A percentile compares a stretch with the other conserved stretches of the same genome.
phyloP scores from a whole-genome alignment of 139 green algal genomes.

The Gonium pectorale region DNA sequence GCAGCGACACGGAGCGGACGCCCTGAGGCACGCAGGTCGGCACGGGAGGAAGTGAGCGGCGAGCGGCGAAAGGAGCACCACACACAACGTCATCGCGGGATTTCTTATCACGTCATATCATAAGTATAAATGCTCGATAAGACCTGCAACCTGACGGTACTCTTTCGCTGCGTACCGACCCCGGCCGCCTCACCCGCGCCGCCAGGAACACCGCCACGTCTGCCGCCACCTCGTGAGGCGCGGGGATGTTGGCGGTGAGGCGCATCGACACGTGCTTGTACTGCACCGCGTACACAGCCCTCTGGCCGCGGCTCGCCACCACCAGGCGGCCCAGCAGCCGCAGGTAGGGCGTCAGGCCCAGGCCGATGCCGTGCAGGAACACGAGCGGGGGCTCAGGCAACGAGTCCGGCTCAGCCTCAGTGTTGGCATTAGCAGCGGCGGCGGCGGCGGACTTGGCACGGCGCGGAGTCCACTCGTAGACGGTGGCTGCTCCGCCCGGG shows the following conservation, averaged over 20 bases:
- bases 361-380: slow-evolving; percentile 70
- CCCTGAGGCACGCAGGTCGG: too few relatives aligned
- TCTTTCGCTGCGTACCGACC: too few relatives aligned
- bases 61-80: not conserved
- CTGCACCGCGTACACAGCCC: slow-evolving; percentile 60
- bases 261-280: slow-evolving; percentile 70
- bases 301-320: not conserved
- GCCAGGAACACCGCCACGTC: slow-evolving; percentile 57
- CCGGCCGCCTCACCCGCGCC: not conserved
- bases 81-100: too few relatives aligned
- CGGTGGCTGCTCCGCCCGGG: slow-evolving; percentile 8
- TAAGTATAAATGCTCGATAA: too few relatives aligned
- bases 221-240: slow-evolving; percentile 50
- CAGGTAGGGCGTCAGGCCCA: slow-evolving; percentile 67
- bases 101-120: too few relatives aligned
- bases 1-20: slow-evolving; percentile 11
- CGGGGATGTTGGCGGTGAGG: slow-evolving; percentile 56
- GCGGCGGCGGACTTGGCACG: not conserved
- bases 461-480: not conserved
- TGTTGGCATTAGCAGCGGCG: not conserved
- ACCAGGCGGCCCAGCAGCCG: slow-evolving; percentile 50
- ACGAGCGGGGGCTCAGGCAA: slow-evolving; percentile 52
- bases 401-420: not conserved
- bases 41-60: not conserved
- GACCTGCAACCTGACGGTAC: too few relatives aligned